Evolutionary conservation across 495 filamentous ascomycete genomes (phyloP), one percentile per base, ranked within the genome.

Genomic region (Astrothelium subdiscretum): DNA sequence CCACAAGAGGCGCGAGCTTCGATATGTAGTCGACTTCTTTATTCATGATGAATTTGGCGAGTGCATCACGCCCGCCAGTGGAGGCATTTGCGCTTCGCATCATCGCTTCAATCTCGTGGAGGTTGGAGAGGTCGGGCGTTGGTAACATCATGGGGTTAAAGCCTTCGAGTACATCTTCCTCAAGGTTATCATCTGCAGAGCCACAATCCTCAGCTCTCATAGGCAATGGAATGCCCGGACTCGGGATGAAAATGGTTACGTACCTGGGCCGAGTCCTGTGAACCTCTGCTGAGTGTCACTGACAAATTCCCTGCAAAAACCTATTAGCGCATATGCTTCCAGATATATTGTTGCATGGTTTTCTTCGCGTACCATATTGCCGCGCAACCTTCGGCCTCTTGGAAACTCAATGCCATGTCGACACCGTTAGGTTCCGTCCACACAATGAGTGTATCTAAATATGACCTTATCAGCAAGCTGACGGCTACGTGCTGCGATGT

Each of bases 331-430:
- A 4, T 4, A 59, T 35, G 26, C 26, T 26, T 22, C 15, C 44
- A 22, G 29, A 22, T 44, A 24, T 62, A 11, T 15, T 1, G 27
- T 13, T 31, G 57, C 54, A 6, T 22, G n/a, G 26, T 31, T 2
- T 59, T 52, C 12, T 20, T 24, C 48, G 64, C 76, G 68, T 73
- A 95, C 94, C 94, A 98, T 73, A 97, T 96, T 26, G 85, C 79
- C 12, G 86, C 85, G 73, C 94, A 98, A 18, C 95, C 94, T 62
- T 97, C 94, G 2, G 94, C 87, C 74, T 97, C 95, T 75, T 98
- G 94, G 73, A 98, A 98, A 73, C 92, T 97, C 60, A 98, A 81
- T 32, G 94, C 94, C 94, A 98, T 97, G 71, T 98, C 94, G 62
- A 89, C 85, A 31, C 87, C 87, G 76, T 83, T 88, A 44, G 73